These are phyloP conservation scores for Pichia deserticola DNA, from an alignment of 805 yeast genomes.

Conservation along the genomic window DNA sequence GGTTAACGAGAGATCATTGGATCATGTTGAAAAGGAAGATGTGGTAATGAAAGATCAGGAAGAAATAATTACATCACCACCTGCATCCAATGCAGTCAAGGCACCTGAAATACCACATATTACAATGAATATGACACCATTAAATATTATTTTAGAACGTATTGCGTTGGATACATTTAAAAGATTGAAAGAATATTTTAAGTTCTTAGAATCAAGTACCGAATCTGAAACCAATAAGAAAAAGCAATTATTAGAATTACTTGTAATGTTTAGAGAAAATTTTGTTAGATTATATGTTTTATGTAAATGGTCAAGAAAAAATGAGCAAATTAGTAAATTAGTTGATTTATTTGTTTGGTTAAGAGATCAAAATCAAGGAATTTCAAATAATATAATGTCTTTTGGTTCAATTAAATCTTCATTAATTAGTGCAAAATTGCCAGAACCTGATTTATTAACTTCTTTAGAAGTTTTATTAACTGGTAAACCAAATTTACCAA, in stretches of 20 bases:
- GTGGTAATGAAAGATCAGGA: no score
- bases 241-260: constrained; percentile 55
- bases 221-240: constrained; percentile 59
- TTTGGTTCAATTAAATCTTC: constrained; percentile 62
- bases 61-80: background rate
- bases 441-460: constrained; percentile 84
- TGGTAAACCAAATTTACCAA: constrained; percentile 70
- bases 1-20: background rate
- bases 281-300: constrained; percentile 79
- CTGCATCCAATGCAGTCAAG: background rate
- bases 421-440: constrained; percentile 82
- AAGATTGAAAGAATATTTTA: constrained; percentile 53
- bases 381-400: constrained; percentile 59
- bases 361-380: constrained; percentile 62
- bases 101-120: constrained; percentile 54
- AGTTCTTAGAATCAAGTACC: constrained; percentile 45
- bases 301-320: constrained; percentile 78
- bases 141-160: constrained; percentile 50
- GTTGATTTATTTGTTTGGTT: constrained; percentile 89
- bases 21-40: no score
- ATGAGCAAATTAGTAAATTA: constrained; percentile 61
- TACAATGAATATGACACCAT: constrained; percentile 59
- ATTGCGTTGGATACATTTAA: constrained; percentile 56
- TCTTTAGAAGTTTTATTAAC: constrained; percentile 75
- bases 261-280: constrained; percentile 73